Conservation (phyloP, 441 rosid species). For the Croton laevigatus region DNA sequence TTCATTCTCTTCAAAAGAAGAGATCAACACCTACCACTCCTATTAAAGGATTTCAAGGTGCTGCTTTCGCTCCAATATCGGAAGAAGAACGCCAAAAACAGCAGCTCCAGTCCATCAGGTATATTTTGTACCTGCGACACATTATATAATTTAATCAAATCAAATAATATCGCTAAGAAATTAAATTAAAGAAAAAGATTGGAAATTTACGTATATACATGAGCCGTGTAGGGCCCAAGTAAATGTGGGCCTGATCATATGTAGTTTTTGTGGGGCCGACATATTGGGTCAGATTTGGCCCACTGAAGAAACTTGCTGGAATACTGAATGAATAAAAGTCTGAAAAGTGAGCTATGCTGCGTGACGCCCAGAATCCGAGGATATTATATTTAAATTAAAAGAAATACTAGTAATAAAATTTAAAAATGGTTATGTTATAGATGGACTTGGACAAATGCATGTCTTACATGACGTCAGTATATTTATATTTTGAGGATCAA, state of each 20-base stretch:
- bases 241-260: neutral
- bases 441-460: too few relatives aligned
- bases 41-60: constrained; percentile 32
- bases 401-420: too few relatives aligned
- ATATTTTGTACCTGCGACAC: neutral
- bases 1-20: constrained; percentile 76
- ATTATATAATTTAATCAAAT: neutral
- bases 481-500: too few relatives aligned
- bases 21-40: constrained; percentile 75
- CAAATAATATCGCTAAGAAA: too few relatives aligned
- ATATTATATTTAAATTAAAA: neutral
- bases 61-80: constrained; percentile 42
- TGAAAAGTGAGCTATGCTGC: too few relatives aligned
- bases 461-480: too few relatives aligned
- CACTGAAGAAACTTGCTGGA: neutral
- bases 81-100: constrained; percentile 70
- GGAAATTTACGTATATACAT: neutral
- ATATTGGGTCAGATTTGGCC: neutral
- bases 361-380: neutral
- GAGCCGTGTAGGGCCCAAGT: neutral
- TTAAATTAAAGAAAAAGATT: too few relatives aligned
- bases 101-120: constrained; percentile 91
- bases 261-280: neutral
- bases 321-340: neutral
- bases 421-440: too few relatives aligned